Evolutionary conservation across 2,329 filamentous ascomycete species (phyloP), one percentile per base, ranked within the genome.

Genomic region (Lasiodiplodia hormozganensis): DNA sequence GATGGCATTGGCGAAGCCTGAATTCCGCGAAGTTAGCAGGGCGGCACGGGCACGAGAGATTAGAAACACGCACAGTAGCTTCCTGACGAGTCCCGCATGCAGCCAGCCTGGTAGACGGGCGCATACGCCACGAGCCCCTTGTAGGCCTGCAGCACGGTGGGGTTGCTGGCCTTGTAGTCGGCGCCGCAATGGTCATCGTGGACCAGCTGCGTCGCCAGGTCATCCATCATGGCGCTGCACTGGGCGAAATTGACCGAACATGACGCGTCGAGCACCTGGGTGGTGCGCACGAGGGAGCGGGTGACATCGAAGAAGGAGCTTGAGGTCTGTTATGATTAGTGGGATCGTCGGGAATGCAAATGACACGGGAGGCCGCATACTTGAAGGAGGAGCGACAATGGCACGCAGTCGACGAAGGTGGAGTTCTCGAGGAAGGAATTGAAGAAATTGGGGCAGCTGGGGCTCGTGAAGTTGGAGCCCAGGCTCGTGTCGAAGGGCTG

Each of bases 311-410:
- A 98, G 82, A 97, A 97, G 51, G 89, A 88, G 64, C 86, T 87
- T 11, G 95, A 97, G 70, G 92, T 93, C 89, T 97, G 77, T 18
- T 43, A 7, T 11, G 23, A 69, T 74, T 69, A 74, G 70, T 60
- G 31, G 68, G 34, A 52, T 51, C 36, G 43, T 52, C 47, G 38
- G 40, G 65, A 52, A 70, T 38, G 52, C 14, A 5, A n/a, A 36
- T 18, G 38, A 31, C 21, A 21, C 36, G 36, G 56, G 8, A 21
- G 38, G 21, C 52, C 38, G 71, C 87, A 76, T 82, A 92, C 92
- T 83, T 92, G 88, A 11, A 98, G 84, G 71, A 98, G 87, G 74
- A 97, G 85, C 1, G 94, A 97, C 68, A 97, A 84, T 0, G 95
- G 93, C 72, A 94, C 88, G 81, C 95, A 98, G 64, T 85, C 78